A percentile compares a stretch with the other conserved stretches of the same genome.
Conservation (phyloP, 345 rosid species). For the Cardamine occulta region DNA sequence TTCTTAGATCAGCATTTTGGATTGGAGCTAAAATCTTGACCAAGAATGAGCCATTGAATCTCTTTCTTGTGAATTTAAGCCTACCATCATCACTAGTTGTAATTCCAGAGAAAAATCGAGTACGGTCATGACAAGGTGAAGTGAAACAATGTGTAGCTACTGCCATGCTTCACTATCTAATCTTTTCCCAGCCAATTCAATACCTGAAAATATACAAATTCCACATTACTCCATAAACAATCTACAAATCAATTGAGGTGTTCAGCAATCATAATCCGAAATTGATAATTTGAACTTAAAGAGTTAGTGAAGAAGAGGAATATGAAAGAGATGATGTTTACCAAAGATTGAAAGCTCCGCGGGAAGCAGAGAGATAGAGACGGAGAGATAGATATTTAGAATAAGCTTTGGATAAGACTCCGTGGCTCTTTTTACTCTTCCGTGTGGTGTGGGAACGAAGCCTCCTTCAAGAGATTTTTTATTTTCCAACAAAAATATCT, state of each 20-base stretch:
- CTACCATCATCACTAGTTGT: conserved; percentile 32
- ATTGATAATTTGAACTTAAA: background rate
- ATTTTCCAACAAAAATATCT: background rate
- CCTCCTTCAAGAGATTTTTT: background rate
- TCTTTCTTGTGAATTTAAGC: conserved; percentile 39
- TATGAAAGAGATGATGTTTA: conserved; percentile 1
- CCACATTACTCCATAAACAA: conserved; percentile 10
- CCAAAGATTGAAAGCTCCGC: conserved; percentile 31
- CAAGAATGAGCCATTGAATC: conserved; percentile 41
- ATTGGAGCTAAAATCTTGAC: conserved; percentile 46
- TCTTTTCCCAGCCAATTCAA: conserved; percentile 37
- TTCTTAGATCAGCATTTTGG: conserved; percentile 44
- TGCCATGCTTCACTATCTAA: conserved; percentile 56
- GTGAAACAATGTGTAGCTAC: conserved; percentile 54
- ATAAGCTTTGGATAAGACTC: background rate
- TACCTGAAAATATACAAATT: conserved; percentile 8
- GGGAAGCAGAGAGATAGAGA: conserved; percentile 29
- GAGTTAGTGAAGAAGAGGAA: background rate
- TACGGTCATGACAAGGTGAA: conserved; percentile 50
- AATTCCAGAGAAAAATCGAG: conserved; percentile 44
- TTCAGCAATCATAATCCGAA: background rate
- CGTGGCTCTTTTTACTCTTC: background rate
- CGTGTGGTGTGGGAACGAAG: conserved; percentile 24
- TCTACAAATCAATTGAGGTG: conserved; percentile 1
- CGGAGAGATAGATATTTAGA: no score